Base-by-base conservation (phyloP, 2,329 filamentous ascomycete species). In the Ophiostoma tasmaniense region DNA sequence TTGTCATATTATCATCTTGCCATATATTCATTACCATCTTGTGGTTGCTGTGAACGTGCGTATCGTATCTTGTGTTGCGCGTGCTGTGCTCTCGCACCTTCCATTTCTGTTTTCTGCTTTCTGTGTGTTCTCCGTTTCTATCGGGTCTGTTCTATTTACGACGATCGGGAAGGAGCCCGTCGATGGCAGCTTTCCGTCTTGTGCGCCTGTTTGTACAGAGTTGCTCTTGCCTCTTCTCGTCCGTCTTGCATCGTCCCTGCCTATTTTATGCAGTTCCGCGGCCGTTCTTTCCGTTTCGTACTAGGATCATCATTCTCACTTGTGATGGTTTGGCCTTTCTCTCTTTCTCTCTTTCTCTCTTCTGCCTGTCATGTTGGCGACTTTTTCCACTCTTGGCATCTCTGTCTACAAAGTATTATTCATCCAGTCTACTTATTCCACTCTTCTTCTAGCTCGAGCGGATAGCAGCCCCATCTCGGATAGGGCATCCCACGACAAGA, bases 61-160 rank as follows among this genome's bases (percentile, higher is more conserved):
- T 61, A 61, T 64, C 61, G 61, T 62, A 62, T 62, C 30, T 11
- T 64, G 33, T 64, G 61, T 22, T 64, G 61, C 59, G 59, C n/a
- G 33, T 37, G 20, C 5, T 37, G 33, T 37, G 30, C 28, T 28
- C 59, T 35, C 30, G 61, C 61, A 22, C 30, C n/a, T 13, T 22
- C 61, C 33, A 20, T 45, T 42, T 14, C 10, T 42, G 37, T 42
- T 42, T 13, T 33, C 14, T 42, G 39, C 0, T 17, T 42, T 42
- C 13, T 42, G 4, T 42, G 13, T 1, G 10, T 33, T 33, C 30
- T 33, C 33, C 33, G 33, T 33, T 33, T 33, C 33, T 33, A 45
- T 45, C 17, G 7, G 20, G 20, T 59, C 14, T 25, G 14, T 61
- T 30, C 22, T 33, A 20, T 61, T 61, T 61, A 30, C 25, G 55